These are phyloP conservation scores for Halophytophthora polymorphica DNA, from an alignment of 352 stramenopile genomes.

Conservation along the genomic window DNA sequence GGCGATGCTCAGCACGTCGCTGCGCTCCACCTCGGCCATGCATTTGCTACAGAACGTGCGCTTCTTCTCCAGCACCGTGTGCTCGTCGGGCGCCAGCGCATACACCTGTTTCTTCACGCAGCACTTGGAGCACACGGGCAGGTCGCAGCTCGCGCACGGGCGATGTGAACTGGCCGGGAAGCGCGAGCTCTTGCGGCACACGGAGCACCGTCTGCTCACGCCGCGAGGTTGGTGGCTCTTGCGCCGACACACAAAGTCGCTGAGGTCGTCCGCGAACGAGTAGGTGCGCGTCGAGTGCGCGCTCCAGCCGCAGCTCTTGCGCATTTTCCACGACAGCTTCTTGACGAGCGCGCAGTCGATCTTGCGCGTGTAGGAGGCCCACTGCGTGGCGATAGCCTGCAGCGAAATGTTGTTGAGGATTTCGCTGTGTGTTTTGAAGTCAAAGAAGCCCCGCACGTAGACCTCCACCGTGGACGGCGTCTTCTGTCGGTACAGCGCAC, in stretches of 20 bases:
- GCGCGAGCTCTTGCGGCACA: constrained; percentile 11
- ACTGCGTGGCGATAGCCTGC: constrained; percentile 10
- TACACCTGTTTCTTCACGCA: constrained; percentile 37
- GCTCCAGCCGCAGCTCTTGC: constrained; percentile 10
- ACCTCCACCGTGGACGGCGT: constrained; percentile 8
- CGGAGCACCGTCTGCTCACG: constrained; percentile 13
- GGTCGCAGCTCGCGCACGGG: constrained; percentile 27
- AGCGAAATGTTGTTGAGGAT: constrained; percentile 9
- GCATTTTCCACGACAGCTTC: constrained; percentile 24
- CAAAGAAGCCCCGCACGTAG: constrained; percentile 20
- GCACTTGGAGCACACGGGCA: constrained; percentile 28
- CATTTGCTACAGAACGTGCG: constrained; percentile 37
- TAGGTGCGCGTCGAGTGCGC: constrained; percentile 5
- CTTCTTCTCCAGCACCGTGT: constrained; percentile 31
- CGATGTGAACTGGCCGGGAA: constrained; percentile 9
- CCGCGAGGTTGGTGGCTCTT: constrained; percentile 1
- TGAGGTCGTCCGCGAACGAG: constrained; percentile 16
- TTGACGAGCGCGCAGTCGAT: constrained; percentile 25
- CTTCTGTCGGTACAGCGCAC: constrained; percentile 13
- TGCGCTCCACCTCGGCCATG: constrained; percentile 22
- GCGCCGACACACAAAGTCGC: constrained; percentile 2
- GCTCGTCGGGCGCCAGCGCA: constrained; percentile 33
- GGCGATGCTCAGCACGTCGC: constrained; percentile 25
- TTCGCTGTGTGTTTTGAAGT: constrained; percentile 8
- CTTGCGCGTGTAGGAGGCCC: constrained; percentile 9